phyloP scores from a whole-genome alignment of 1,139 yeast genomes.

The Taiozyma sp. region DNA sequence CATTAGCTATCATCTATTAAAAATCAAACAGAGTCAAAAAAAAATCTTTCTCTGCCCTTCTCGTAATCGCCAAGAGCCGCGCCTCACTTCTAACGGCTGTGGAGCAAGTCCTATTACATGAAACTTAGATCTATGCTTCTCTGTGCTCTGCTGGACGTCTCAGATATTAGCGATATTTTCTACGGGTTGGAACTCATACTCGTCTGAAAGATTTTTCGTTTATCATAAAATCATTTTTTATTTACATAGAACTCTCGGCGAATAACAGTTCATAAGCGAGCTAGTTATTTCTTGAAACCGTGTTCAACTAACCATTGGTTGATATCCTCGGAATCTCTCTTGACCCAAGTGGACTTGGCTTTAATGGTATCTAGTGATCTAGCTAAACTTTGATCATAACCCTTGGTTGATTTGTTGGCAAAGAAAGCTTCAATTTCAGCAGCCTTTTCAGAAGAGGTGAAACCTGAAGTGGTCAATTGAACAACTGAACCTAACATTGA shows the following conservation, averaged over 20 bases:
- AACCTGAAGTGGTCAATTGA: conserved; percentile 53
- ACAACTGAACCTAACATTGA: conserved; percentile 76
- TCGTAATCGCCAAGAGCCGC: not conserved
- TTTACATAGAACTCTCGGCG: too few species aligned
- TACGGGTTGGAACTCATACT: too few species aligned
- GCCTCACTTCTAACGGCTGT: not conserved
- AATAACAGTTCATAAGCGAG: not conserved
- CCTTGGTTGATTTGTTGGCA: conserved; percentile 52
- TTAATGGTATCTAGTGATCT: conserved; percentile 64
- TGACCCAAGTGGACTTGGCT: conserved; percentile 59
- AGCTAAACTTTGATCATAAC: conserved; percentile 67
- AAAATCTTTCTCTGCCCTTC: not conserved
- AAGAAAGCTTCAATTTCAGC: conserved; percentile 57
- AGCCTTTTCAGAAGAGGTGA: conserved; percentile 56
- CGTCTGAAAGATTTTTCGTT: not conserved
- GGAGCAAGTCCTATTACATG: too few species aligned
- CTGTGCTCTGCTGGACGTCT: too few species aligned
- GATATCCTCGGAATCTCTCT: conserved; percentile 54
- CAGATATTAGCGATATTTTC: too few species aligned
- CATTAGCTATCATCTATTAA: too few species aligned
- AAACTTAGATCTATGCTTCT: too few species aligned
- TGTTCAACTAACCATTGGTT: conserved; percentile 46
- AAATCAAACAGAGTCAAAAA: too few species aligned
- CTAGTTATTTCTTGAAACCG: conserved; percentile 20
- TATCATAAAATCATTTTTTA: not conserved